These are phyloP conservation scores for Pisolithus thermaeus DNA, from an alignment of 1,284 basidiomycete species.

Conservation along the genomic window DNA sequence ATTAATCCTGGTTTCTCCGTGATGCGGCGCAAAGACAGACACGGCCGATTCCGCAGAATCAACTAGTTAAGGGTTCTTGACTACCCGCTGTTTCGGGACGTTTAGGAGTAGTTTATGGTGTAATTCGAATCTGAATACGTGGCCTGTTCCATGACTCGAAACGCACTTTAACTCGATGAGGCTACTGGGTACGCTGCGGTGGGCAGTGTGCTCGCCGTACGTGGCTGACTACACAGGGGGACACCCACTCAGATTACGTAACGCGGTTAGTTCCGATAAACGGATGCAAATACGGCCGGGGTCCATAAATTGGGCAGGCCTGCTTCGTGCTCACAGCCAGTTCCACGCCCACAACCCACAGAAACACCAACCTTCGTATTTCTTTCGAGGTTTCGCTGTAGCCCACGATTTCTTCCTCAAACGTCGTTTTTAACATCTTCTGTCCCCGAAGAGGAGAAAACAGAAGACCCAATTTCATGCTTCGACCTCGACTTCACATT, in stretches of 20 bases:
- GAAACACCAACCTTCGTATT: conserved; percentile 1
- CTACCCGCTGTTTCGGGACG: too few relatives aligned
- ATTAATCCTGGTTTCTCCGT: too few relatives aligned
- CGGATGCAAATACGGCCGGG: conserved; percentile 2
- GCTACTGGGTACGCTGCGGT: too few relatives aligned
- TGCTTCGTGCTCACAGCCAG: neutral
- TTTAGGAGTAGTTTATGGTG: too few relatives aligned
- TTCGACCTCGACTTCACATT: conserved; percentile 76
- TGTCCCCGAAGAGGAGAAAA: conserved; percentile 63
- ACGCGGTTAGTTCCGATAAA: conserved; percentile 1
- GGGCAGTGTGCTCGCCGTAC: too few relatives aligned
- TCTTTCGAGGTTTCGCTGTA: conserved; percentile 1
- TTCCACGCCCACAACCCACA: conserved; percentile 6
- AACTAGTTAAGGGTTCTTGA: too few relatives aligned
- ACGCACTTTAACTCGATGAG: too few relatives aligned
- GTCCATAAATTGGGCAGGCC: conserved; percentile 20
- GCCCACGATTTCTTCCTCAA: conserved; percentile 64
- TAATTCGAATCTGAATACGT: too few relatives aligned
- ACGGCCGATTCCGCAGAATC: too few relatives aligned
- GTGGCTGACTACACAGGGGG: too few relatives aligned
- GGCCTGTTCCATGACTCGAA: too few relatives aligned
- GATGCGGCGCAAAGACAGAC: too few relatives aligned
- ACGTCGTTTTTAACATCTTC: conserved; percentile 48
- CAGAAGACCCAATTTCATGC: conserved; percentile 60
- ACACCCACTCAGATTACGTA: neutral